phyloP scores from a whole-genome alignment of 2,329 filamentous ascomycete species.

The Paracoccidioides brasiliensis region DNA sequence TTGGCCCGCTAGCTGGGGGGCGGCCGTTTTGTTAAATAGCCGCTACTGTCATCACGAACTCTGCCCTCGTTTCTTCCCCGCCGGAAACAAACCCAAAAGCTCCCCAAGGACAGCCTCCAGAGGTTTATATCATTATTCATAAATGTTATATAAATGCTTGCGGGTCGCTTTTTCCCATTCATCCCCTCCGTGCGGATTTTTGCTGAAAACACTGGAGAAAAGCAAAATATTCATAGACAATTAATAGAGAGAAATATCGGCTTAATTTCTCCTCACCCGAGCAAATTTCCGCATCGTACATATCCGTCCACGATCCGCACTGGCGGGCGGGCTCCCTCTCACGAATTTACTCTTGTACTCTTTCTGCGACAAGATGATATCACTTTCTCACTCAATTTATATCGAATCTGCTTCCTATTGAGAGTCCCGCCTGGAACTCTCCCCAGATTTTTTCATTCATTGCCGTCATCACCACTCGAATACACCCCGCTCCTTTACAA shows the following conservation, averaged over 20 bases:
- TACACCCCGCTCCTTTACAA: not conserved
- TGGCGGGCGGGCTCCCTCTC: not conserved
- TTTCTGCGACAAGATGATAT: not conserved
- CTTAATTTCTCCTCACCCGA: not conserved
- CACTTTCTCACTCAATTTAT: not conserved
- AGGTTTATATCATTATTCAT: too few relatives aligned
- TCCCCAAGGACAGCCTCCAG: too few relatives aligned
- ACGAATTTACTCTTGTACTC: not conserved
- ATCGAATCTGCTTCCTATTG: not conserved
- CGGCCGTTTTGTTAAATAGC: too few relatives aligned
- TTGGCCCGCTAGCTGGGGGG: too few relatives aligned
- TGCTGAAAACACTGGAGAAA: not conserved
- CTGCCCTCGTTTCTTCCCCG: not conserved
- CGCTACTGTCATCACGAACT: too few relatives aligned
- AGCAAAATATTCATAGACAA: not conserved
- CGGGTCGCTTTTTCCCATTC: not conserved
- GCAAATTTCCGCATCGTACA: not conserved
- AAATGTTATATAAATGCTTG: conserved; percentile 2
- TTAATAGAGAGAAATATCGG: not conserved
- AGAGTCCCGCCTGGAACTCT: not conserved
- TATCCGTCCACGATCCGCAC: not conserved
- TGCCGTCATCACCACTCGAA: not conserved
- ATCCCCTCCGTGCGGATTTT: too few relatives aligned
- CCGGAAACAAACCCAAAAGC: not conserved
- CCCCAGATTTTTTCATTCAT: not conserved